Conservation (phyloP, 768 basidiomycete genomes). For the Tubosaeta brunneosetosa region DNA sequence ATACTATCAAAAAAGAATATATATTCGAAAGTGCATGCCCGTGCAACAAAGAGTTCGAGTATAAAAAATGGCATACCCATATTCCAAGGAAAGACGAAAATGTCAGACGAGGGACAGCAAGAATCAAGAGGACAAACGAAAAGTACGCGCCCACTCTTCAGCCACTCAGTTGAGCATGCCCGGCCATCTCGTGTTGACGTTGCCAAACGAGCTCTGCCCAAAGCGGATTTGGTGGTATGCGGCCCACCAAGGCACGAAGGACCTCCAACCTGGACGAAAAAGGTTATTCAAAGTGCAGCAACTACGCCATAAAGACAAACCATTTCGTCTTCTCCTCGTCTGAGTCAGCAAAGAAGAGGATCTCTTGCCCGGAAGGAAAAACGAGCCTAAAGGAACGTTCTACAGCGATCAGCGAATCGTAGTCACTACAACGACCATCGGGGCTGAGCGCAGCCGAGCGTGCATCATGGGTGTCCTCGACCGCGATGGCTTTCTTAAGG, state of each 20-base stretch:
- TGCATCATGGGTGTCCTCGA: constrained; percentile 71
- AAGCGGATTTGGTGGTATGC: constrained; percentile 86
- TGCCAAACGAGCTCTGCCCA: constrained; percentile 94
- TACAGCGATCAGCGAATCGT: constrained; percentile 61
- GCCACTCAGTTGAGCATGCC: constrained; percentile 8
- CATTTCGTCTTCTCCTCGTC: constrained; percentile 85
- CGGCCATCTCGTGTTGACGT: constrained; percentile 50
- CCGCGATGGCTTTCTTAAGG: constrained; percentile 71
- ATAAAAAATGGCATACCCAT: background rate
- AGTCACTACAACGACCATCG: constrained; percentile 44
- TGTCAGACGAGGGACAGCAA: constrained; percentile 1
- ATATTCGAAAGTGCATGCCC: background rate
- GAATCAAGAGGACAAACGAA: constrained; percentile 1
- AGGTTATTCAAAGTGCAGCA: background rate
- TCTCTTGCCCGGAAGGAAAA: constrained; percentile 74
- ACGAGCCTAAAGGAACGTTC: constrained; percentile 82
- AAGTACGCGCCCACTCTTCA: background rate
- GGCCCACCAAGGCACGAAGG: constrained; percentile 76
- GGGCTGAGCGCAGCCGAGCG: constrained; percentile 45
- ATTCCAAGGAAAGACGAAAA: constrained; percentile 15
- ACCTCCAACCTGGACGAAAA: constrained; percentile 68
- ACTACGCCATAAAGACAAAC: constrained; percentile 39
- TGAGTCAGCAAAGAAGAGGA: constrained; percentile 87
- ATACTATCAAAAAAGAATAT: constrained; percentile 8
- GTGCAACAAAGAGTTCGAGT: background rate